Conservation (phyloP, 768 basidiomycete species). For the Paxillus ammoniavirescens region DNA sequence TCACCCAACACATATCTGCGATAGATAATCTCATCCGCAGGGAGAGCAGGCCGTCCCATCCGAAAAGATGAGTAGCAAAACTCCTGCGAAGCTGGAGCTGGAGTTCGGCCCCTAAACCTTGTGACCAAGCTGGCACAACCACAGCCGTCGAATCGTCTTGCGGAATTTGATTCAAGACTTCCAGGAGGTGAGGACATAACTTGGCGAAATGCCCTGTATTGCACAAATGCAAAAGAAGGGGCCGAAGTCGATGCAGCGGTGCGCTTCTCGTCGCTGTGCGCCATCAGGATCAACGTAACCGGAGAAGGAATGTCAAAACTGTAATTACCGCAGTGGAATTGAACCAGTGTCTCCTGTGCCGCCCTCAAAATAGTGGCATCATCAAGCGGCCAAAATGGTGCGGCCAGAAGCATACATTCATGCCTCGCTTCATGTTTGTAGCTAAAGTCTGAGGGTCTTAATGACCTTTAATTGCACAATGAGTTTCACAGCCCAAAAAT, state of each 20-base stretch:
- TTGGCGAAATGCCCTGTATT: conserved; percentile 35
- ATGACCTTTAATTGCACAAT: conserved; percentile 40
- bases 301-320: conserved; percentile 1
- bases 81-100: conserved; percentile 49
- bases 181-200: conserved; percentile 44
- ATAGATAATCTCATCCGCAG: conserved; percentile 56
- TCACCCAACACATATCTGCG: conserved; percentile 44
- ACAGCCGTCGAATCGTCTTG: conserved; percentile 34
- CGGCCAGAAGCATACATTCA: conserved; percentile 49
- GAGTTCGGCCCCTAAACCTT: conserved; percentile 34
- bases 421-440: conserved; percentile 75
- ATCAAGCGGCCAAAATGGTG: conserved; percentile 51
- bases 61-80: conserved; percentile 57
- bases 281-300: conserved; percentile 8
- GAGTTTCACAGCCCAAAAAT: conserved; percentile 15
- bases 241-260: conserved; percentile 28
- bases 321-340: conserved; percentile 42
- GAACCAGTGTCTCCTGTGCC: conserved; percentile 26
- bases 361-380: conserved; percentile 27
- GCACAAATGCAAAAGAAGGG: conserved; percentile 34
- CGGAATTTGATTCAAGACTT: conserved; percentile 36
- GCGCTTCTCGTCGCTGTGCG: conserved; percentile 20
- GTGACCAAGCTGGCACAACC: conserved; percentile 31
- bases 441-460: conserved; percentile 70
- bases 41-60: conserved; percentile 51